Evolutionary conservation across 176 grass and related monocot genomes (phyloP), one percentile per base, ranked within the genome.

Genomic region (Aegilops speltoides): DNA sequence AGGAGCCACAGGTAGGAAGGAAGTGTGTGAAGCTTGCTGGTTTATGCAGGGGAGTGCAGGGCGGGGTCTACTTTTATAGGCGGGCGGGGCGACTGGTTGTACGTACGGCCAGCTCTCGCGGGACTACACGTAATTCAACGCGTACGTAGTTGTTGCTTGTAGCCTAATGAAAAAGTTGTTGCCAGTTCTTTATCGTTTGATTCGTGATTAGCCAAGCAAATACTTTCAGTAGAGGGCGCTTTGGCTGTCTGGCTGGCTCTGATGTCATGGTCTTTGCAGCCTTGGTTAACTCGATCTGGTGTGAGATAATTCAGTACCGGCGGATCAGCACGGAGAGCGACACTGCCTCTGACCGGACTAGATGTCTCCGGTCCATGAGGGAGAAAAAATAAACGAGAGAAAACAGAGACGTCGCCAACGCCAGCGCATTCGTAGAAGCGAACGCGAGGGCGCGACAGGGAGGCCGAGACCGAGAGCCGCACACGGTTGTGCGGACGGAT

Each of bases 51-150:
- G 48, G 50, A 46, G 38, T 32, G 79, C 88, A 33, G 26, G n/a
- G n/a, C 60, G n/a, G 29, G 2, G 11, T 1, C 22, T 56, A 52
- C 64, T 91, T 91, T 88, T 91, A 91, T 52, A n/a, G 67, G 31
- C 11, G 14, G 7, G 31, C 33, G 0, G 67, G 17, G 67, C 23
- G 71, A 17, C 41, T 48, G n/a, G 23, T 56, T 48, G n/a, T 13
- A 32, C 3, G 73, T 76, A 77, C 73, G 73, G 73, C 46, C 45
- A 20, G 25, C 17, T 48, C 40, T 52, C 43, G 45, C 43, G 0
- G 43, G 34, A 2, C 34, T 26, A 24, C 40, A 75, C 72, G 73
- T 28, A 77, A 77, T 77, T 77, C 46, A 77, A 77, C 73, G 43
- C 43, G 24, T 17, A 63, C n/a, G 60, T 63, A 63, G 60, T 63